Percentiles rank a stretch among this genome's conserved stretches.
Evolutionary conservation across 352 stramenopile species (phyloP).

Genomic region (Phytophthora tentaculata): DNA sequence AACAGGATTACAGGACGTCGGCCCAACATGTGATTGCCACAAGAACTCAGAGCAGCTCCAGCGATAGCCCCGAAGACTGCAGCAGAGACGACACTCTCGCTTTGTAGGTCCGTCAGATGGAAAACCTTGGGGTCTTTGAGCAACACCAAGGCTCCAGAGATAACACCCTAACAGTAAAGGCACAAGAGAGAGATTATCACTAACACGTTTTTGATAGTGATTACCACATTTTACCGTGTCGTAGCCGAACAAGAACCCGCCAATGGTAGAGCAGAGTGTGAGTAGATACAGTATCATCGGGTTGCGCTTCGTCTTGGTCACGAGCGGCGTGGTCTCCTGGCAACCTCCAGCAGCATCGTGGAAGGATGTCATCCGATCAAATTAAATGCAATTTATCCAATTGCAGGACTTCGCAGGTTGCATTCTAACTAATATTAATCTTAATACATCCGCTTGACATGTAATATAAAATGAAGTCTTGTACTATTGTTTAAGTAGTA

Average conservation of each 20-base stretch:
- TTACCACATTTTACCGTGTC: constrained; percentile 54
- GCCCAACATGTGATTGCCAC: constrained; percentile 62
- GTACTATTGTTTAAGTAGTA: too few relatives aligned
- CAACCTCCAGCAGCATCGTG: not conserved
- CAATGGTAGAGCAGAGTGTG: constrained; percentile 73
- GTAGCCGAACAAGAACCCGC: constrained; percentile 85
- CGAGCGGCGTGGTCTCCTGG: constrained; percentile 22
- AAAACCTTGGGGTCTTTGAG: constrained; percentile 72
- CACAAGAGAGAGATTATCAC: too few relatives aligned
- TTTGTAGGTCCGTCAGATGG: constrained; percentile 62
- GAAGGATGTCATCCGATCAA: not conserved
- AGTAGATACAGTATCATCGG: constrained; percentile 60
- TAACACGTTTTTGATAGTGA: too few relatives aligned
- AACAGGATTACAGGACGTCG: constrained; percentile 67
- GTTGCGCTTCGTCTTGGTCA: constrained; percentile 15
- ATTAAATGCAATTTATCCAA: too few relatives aligned
- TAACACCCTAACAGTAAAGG: constrained; percentile 69
- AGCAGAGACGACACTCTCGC: constrained; percentile 74
- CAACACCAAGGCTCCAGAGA: constrained; percentile 78
- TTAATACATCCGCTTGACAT: too few relatives aligned
- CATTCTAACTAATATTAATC: too few relatives aligned
- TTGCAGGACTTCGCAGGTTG: not conserved
- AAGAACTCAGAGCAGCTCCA: constrained; percentile 67
- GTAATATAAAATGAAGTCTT: too few relatives aligned
- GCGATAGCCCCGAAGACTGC: constrained; percentile 74